Conservation (phyloP, 495 filamentous ascomycete species). For the Podospora bellae-mahoneyi region DNA sequence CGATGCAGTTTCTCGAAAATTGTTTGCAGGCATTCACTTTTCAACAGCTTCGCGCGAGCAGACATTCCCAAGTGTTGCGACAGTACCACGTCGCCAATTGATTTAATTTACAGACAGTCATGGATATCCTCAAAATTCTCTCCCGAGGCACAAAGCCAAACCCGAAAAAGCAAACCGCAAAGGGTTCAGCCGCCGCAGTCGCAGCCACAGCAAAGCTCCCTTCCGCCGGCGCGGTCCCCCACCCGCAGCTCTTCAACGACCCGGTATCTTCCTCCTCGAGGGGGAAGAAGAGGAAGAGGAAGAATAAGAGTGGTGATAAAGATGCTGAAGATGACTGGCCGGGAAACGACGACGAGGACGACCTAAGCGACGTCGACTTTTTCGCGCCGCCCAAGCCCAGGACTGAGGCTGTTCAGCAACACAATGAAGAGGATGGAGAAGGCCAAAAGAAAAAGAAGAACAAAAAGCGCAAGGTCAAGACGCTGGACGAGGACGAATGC, state of each 20-base stretch:
- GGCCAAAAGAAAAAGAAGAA: constrained; percentile 5
- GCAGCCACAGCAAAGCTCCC: constrained; percentile 37
- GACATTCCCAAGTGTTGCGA: background rate
- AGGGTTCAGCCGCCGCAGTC: constrained; percentile 10
- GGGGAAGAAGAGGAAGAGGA: constrained; percentile 52
- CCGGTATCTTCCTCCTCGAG: constrained; percentile 24
- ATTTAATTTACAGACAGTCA: constrained; percentile 25
- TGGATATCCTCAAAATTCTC: constrained; percentile 67
- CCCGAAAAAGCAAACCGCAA: constrained; percentile 30
- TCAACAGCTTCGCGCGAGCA: background rate
- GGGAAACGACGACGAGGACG: constrained; percentile 33
- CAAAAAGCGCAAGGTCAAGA: constrained; percentile 31
- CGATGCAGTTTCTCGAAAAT: constrained; percentile 9
- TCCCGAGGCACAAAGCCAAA: constrained; percentile 58
- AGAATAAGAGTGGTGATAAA: constrained; percentile 29
- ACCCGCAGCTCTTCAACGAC: constrained; percentile 52
- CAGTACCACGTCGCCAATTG: background rate
- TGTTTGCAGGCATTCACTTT: constrained; percentile 10
- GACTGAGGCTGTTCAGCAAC: background rate
- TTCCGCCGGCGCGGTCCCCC: constrained; percentile 48
- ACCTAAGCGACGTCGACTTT: constrained; percentile 44
- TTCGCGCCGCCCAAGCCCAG: constrained; percentile 40
- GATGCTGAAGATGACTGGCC: constrained; percentile 21
- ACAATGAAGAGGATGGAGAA: constrained; percentile 16
- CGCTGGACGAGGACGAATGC: constrained; percentile 62